A percentile compares a stretch with the other conserved stretches of the same genome.
Conservation (phyloP, 2,329 filamentous ascomycete genomes). For the Cadophora sp. region DNA sequence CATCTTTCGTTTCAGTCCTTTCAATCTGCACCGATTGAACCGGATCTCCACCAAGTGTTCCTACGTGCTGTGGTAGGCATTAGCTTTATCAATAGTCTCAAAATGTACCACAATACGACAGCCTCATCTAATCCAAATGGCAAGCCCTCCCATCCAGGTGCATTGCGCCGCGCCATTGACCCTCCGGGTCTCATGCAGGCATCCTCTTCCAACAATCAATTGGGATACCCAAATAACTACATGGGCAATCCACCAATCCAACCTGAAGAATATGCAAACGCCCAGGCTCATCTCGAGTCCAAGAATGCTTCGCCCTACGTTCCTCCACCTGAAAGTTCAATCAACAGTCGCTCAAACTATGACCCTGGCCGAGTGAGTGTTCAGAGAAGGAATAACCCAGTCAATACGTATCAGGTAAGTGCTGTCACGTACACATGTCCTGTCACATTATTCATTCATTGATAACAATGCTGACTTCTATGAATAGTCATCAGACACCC, state of each 20-base stretch:
- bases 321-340: not conserved
- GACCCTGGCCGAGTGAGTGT: not conserved
- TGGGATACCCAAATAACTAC: not conserved
- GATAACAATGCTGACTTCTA: not conserved
- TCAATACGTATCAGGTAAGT: constrained; percentile 2
- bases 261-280: not conserved
- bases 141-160: not conserved
- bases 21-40: not conserved
- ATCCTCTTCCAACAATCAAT: constrained; percentile 1
- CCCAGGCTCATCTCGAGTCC: not conserved
- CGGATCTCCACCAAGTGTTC: not conserved
- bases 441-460: not conserved
- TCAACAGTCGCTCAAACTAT: not conserved
- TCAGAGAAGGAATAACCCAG: not conserved
- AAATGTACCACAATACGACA: not conserved
- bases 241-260: not conserved
- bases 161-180: not conserved
- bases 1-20: not conserved
- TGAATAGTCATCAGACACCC: constrained; percentile 11
- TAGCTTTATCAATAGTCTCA: not conserved
- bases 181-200: not conserved
- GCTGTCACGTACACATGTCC: not conserved
- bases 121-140: not conserved
- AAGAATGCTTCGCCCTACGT: not conserved
- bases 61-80: not conserved